A percentile compares a stretch with the other conserved stretches of the same genome.
Evolutionary conservation across 805 yeast genomes (phyloP).

Genomic region (Henningerozyma blattae): DNA sequence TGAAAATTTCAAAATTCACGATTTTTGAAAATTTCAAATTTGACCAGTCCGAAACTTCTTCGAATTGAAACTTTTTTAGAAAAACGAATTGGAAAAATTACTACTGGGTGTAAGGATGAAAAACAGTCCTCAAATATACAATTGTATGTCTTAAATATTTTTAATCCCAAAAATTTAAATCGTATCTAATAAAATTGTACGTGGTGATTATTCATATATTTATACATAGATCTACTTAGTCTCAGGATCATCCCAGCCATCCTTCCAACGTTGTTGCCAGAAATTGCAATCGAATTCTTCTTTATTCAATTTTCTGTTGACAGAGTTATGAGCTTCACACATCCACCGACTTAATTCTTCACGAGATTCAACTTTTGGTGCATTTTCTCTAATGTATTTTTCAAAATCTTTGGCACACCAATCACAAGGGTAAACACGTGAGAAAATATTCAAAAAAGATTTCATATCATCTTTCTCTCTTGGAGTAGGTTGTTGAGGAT

Average conservation of each 20-base stretch:
- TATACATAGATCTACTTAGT: no score
- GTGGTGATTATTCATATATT: no score
- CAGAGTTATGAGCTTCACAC: conserved; percentile 90
- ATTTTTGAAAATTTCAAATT: background rate
- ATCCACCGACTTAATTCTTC: conserved; percentile 84
- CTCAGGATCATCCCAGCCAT: conserved; percentile 84
- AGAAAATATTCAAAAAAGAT: conserved; percentile 56
- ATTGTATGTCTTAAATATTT: no score
- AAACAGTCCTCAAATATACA: no score
- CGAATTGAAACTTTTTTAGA: no score
- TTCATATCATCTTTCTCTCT: conserved; percentile 60
- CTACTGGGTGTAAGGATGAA: no score
- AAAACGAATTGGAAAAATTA: no score
- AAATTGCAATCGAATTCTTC: conserved; percentile 73
- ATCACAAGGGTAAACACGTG: conserved; percentile 86
- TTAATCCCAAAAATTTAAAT: no score
- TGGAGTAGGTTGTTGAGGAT: conserved; percentile 58
- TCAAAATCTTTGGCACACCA: conserved; percentile 82
- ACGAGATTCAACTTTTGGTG: conserved; percentile 49
- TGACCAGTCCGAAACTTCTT: background rate
- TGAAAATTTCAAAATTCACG: background rate
- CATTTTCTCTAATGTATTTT: conserved; percentile 39
- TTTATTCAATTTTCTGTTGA: conserved; percentile 79
- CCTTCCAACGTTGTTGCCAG: conserved; percentile 93
- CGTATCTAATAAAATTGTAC: no score